Evolutionary conservation across 2,329 filamentous ascomycete genomes (phyloP), one percentile per base, ranked within the genome.

Genomic region (Aspergillus intermedius): DNA sequence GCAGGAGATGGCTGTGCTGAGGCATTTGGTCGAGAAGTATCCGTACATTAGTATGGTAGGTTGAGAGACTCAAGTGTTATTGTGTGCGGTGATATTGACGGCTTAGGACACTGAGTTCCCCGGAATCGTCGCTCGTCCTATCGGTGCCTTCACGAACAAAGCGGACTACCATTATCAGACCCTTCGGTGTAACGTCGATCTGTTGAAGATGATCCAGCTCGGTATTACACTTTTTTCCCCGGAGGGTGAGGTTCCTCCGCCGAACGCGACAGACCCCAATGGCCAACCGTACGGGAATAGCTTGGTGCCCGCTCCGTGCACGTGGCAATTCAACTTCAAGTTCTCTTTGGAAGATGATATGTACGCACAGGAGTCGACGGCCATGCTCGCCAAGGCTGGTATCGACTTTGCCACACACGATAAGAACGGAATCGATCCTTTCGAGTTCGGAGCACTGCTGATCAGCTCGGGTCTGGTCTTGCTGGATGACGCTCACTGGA

Each of bases 111-210:
- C 93, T 21, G 91, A 97, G 67, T 98, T 98, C 60, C 93, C 93
- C n/a, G 93, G 93, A 49, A 90, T 98, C 46, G 91, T 98, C 46
- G 89, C 91, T 22, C 82, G 93, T 58, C 93, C 93, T 2, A 97
- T 98, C 78, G 93, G 93, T 44, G 83, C 86, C 48, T 98, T 98
- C 69, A 83, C 87, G 51, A 93, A 88, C 50, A 97, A 96, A 74
- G 93, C 90, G 56, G 91, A 96, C 62, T 98, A 98, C 66, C 93
- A 98, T 68, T 98, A 98, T 72, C 93, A 98, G 75, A 97, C 91
- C 52, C 78, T 98, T 42, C 87, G 93, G 53, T 94, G 90, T 60
- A 98, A 98, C 66, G 93, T 98, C 62, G 93, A 98, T 66, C 83
- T 98, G 63, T 81, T 98, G 62, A 96, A 95, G 69, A 91, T 97